Conservation (phyloP, 192 early-diverging fungal genomes). For the Dissophora ornata region DNA sequence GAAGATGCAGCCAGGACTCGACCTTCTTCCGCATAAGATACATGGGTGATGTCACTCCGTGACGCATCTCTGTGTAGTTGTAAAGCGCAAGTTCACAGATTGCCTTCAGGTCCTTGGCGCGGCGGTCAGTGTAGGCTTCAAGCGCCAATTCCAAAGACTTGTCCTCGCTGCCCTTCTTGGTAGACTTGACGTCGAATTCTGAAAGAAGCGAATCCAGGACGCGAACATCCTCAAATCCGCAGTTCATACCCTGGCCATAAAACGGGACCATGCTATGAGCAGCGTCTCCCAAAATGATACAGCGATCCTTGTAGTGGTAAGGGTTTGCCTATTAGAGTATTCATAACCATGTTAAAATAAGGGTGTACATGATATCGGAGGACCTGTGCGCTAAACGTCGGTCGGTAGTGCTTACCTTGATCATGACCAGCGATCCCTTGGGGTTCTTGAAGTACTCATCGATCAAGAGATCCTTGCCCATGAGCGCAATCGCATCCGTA, state of each 20-base stretch:
- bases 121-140: constrained; percentile 74
- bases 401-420: constrained; percentile 67
- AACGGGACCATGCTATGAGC: constrained; percentile 99
- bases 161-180: constrained; percentile 19
- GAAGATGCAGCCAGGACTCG: constrained; percentile 78
- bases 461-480: constrained; percentile 78
- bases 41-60: constrained; percentile 75
- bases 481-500: constrained; percentile 78
- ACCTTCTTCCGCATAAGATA: constrained; percentile 85
- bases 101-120: constrained; percentile 81
- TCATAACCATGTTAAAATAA: background rate
- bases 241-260: constrained; percentile 99
- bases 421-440: constrained; percentile 82
- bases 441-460: constrained; percentile 87
- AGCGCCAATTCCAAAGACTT: constrained; percentile 68
- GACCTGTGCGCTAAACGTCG: too few species aligned
- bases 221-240: constrained; percentile 94
- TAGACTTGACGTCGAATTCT: constrained; percentile 56
- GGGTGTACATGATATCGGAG: too few species aligned
- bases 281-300: constrained; percentile 91
- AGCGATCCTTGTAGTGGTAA: constrained; percentile 82
- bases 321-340: constrained; percentile 68
- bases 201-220: constrained; percentile 71
- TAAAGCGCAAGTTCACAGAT: constrained; percentile 95
- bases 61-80: constrained; percentile 96